Evolutionary conservation across 768 basidiomycete species (phyloP).

Genomic region (Trametes coccinea): DNA sequence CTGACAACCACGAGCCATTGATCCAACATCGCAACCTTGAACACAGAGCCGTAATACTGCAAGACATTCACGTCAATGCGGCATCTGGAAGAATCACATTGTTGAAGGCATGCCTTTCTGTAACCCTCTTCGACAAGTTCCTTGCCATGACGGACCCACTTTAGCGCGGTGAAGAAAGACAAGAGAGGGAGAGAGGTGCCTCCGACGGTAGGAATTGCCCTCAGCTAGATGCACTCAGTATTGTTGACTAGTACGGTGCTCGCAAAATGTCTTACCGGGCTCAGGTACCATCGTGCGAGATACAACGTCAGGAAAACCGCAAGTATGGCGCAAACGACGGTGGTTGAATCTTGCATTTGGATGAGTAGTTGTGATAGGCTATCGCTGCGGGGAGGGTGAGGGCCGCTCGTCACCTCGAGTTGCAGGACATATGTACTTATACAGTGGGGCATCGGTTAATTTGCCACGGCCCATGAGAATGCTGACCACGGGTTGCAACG

Average conservation of each 20-base stretch:
- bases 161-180: not conserved
- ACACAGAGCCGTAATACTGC: conserved; percentile 29
- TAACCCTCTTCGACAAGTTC: not conserved
- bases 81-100: not conserved
- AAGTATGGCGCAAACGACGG: no score
- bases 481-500: no score
- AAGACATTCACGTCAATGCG: not conserved
- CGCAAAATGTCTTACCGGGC: not conserved
- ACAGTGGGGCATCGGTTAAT: no score
- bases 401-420: no score
- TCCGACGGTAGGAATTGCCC: not conserved
- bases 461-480: no score
- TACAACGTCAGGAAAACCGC: no score
- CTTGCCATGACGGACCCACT: not conserved
- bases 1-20: conserved; percentile 50
- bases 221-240: not conserved
- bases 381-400: no score
- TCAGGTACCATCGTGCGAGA: no score
- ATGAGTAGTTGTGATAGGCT: no score
- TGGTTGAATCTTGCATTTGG: no score
- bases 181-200: not conserved
- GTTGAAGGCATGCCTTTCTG: not conserved
- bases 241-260: no score
- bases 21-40: conserved; percentile 46
- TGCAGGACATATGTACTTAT: no score